Base-by-base conservation (phyloP, 192 early-diverging fungal species). In the Entomortierella parvispora region DNA sequence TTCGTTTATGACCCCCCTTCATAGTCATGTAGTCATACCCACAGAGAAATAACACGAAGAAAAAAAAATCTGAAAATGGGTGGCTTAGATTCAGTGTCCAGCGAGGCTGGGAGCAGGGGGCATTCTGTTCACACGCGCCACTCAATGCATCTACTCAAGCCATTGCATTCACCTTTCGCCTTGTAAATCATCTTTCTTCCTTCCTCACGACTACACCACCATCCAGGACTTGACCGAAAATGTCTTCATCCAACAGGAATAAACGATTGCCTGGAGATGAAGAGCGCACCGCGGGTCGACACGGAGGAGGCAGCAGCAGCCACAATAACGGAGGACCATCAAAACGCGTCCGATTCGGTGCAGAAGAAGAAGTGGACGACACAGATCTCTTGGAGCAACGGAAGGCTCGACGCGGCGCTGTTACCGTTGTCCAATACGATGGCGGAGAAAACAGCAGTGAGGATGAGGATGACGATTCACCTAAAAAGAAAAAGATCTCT, bases 361-460 rank as follows among this genome's bases (percentile, higher is more conserved):
- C 61, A 15, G 66, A 65, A 50, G 58, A 62, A 44, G 53, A 76
- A 34, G 64, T 88, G 47, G 79, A 86, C 54, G 82, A 85, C 58
- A 76, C 83, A 44, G 81, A 80, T n/a, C 56, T 69, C 2, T 44
- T 88, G n/a, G 87, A 88, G 58, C 56, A 69, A 26, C 79, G 80
- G 40, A 86, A 85, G 64, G 26, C 28, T 26, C 76, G 87, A 11
- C 78, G 83, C 10, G 82, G 87, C 17, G 81, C 68, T 12, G 82
- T 88, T 29, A 84, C 81, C 11, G 59, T 80, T 2, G 84, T 86
- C 47, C 80, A 80, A 34, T 82, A 87, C 48, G 70, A 77, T 11
- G 69, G 51, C 11, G 84, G 81, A 4, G 71, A 62, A 23, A 81
- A 56, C 10, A 76, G 64, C 56, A 79, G 72, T 54, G 80, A 80